phyloP scores from a whole-genome alignment of 768 basidiomycete species.

The Russula sp. region DNA sequence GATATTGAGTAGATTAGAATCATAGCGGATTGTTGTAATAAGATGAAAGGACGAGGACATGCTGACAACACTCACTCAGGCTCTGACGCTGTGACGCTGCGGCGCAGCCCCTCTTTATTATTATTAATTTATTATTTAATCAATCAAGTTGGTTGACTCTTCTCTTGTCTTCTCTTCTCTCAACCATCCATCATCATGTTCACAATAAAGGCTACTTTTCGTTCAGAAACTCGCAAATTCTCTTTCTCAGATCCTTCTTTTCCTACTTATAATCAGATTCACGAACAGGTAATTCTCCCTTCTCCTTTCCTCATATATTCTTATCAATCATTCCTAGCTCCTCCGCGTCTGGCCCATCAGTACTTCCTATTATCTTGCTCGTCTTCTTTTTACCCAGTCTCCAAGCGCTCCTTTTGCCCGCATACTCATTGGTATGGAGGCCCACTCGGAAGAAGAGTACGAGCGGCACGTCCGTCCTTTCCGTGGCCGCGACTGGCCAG shows the following conservation, averaged over 20 bases:
- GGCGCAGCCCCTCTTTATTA: background rate
- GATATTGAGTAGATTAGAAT: constrained; percentile 40
- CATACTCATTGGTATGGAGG: constrained; percentile 57
- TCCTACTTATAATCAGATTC: constrained; percentile 57
- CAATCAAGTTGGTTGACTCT: background rate
- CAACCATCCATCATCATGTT: constrained; percentile 46
- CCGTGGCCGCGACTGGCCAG: constrained; percentile 47
- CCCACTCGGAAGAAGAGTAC: constrained; percentile 56
- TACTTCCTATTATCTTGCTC: constrained; percentile 55
- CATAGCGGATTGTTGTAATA: constrained; percentile 56
- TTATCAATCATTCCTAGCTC: constrained; percentile 40
- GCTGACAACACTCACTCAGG: no score
- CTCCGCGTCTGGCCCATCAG: constrained; percentile 63
- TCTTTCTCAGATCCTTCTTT: constrained; percentile 51
- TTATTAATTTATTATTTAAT: constrained; percentile 3
- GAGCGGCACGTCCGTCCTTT: constrained; percentile 43
- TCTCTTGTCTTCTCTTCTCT: constrained; percentile 14
- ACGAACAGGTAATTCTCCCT: constrained; percentile 44
- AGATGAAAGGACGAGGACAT: constrained; percentile 28
- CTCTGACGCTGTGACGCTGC: background rate
- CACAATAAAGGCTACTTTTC: constrained; percentile 74
- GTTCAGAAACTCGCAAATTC: constrained; percentile 61
- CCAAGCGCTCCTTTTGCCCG: constrained; percentile 47
- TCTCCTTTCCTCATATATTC: background rate
- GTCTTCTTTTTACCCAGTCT: constrained; percentile 59